These are phyloP conservation scores for Parachaetomium inaequale DNA, from an alignment of 495 filamentous ascomycete species.

Conservation along the genomic window DNA sequence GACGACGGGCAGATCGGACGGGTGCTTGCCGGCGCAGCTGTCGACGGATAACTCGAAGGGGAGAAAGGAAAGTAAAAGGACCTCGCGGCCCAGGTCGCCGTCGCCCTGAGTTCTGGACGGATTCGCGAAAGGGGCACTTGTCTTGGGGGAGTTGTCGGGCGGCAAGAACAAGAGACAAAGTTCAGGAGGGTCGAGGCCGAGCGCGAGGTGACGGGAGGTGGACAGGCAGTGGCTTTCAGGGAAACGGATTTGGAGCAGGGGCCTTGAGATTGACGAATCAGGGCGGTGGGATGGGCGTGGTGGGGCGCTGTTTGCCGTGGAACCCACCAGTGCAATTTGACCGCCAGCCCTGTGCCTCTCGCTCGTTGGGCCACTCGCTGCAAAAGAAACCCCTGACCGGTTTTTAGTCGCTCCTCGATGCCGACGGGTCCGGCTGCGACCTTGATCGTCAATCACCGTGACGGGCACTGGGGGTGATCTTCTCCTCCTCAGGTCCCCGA, in stretches of 20 bases:
- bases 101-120: constrained; percentile 8
- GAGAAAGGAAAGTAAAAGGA: not conserved
- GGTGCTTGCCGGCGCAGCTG: constrained; percentile 3
- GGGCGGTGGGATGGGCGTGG: not conserved
- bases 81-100: constrained; percentile 5
- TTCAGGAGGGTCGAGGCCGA: not conserved
- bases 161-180: constrained; percentile 8
- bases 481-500: not conserved
- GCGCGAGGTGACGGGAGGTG: not conserved
- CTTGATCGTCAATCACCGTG: not conserved
- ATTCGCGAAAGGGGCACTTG: not conserved
- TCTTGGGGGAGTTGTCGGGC: not conserved
- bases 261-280: constrained; percentile 9
- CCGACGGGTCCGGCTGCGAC: constrained; percentile 17
- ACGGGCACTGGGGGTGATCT: not conserved
- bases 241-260: constrained; percentile 1
- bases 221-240: constrained; percentile 7
- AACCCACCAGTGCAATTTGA: constrained; percentile 14
- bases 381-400: not conserved
- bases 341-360: constrained; percentile 5
- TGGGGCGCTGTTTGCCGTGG: not conserved
- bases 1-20: not conserved
- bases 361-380: not conserved
- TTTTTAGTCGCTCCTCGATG: constrained; percentile 4
- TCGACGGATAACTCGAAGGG: not conserved